Percentiles rank a stretch among this genome's conserved stretches.
Evolutionary conservation across 768 basidiomycete genomes (phyloP).

Genomic region (Psilocybe sp.): DNA sequence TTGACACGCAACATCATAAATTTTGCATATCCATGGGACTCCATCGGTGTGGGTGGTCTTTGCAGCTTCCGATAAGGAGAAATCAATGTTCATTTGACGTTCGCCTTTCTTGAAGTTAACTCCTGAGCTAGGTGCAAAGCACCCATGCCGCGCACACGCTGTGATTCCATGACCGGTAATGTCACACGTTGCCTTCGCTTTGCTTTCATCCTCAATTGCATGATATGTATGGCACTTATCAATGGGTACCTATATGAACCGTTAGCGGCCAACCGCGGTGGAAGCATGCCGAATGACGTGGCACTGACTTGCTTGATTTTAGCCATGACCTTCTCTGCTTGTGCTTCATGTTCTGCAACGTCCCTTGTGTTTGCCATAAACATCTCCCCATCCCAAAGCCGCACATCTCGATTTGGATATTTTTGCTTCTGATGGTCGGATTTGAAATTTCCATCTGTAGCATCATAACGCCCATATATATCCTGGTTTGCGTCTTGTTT

Average conservation of each 20-base stretch:
- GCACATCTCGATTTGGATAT: constrained; percentile 19
- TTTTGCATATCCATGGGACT: background rate
- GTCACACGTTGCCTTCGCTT: constrained; percentile 14
- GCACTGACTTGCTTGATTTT: constrained; percentile 10
- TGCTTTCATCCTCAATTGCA: background rate
- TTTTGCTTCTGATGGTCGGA: constrained; percentile 23
- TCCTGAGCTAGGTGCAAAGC: constrained; percentile 10
- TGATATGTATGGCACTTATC: background rate
- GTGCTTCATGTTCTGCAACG: constrained; percentile 15
- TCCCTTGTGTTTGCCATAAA: constrained; percentile 17
- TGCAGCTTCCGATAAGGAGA: constrained; percentile 9
- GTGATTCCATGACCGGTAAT: constrained; percentile 25
- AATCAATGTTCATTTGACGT: constrained; percentile 20
- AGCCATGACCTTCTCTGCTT: constrained; percentile 12
- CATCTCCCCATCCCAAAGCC: constrained; percentile 21
- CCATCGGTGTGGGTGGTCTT: background rate
- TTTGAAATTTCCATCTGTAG: constrained; percentile 26
- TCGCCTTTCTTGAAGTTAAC: constrained; percentile 20
- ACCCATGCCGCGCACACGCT: constrained; percentile 18
- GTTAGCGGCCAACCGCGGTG: too few species aligned
- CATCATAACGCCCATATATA: constrained; percentile 12
- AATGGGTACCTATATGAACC: background rate
- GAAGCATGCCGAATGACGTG: too few species aligned
- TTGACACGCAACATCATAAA: constrained; percentile 17
- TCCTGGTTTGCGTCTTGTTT: constrained; percentile 2